These are phyloP conservation scores for Cadophora gregata DNA, from an alignment of 2,329 filamentous ascomycete species.

Conservation along the genomic window DNA sequence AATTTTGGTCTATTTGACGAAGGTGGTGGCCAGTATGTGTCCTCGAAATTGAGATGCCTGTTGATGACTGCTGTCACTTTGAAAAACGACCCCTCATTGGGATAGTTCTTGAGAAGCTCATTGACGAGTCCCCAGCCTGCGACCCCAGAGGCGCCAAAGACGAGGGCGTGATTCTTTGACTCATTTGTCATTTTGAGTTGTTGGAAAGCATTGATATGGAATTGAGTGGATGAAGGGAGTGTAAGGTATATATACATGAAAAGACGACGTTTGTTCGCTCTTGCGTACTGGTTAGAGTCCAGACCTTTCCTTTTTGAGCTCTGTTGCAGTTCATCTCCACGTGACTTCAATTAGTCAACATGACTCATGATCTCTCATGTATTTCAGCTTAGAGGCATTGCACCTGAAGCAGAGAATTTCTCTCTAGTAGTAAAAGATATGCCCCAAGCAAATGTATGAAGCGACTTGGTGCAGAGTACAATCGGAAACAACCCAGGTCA, in stretches of 20 bases:
- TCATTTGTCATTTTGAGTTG: background rate
- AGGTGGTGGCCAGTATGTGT: background rate
- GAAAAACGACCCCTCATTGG: background rate
- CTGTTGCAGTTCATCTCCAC: background rate
- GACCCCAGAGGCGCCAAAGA: background rate
- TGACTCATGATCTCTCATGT: conserved; percentile 2
- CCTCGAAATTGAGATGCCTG: background rate
- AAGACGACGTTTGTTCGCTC: too few species aligned
- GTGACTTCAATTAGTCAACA: background rate
- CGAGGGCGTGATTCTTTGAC: background rate
- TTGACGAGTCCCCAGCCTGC: background rate
- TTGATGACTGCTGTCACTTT: background rate
- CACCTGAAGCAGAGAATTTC: too few species aligned
- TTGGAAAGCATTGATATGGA: background rate
- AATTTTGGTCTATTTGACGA: background rate
- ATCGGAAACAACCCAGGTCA: too few species aligned
- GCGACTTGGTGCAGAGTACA: too few species aligned
- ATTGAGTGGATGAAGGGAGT: too few species aligned
- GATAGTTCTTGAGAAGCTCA: background rate
- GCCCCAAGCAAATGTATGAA: too few species aligned
- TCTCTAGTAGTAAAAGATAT: too few species aligned
- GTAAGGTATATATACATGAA: too few species aligned
- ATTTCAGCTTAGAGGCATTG: too few species aligned
- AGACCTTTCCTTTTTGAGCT: too few species aligned
- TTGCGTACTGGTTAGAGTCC: too few species aligned